Evolutionary conservation across 495 filamentous ascomycete genomes (phyloP).

Genomic region (Talaromyces liani): DNA sequence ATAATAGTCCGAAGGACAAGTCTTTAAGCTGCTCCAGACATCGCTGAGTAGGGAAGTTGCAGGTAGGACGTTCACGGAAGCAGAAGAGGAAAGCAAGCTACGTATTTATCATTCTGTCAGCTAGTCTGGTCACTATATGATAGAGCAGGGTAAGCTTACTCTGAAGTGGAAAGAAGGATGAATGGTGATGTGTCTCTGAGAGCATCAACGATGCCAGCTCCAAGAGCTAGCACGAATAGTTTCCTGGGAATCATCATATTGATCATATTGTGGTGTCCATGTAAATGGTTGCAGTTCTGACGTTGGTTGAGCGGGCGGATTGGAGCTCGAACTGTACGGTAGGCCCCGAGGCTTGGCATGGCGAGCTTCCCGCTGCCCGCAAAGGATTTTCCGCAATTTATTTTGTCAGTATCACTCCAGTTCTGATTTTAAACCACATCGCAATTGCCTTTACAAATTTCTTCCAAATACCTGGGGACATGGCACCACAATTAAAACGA

Average conservation of each 20-base stretch:
- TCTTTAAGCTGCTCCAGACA: slow-evolving; percentile 39
- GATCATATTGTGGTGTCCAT: slow-evolving; percentile 10
- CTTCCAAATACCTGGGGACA: background rate
- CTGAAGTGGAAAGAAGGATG: slow-evolving; percentile 70
- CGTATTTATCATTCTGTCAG: slow-evolving; percentile 23
- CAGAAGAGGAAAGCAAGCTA: slow-evolving; percentile 35
- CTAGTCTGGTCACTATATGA: background rate
- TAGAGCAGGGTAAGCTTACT: slow-evolving; percentile 43
- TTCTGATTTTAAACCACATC: background rate
- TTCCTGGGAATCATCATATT: slow-evolving; percentile 54
- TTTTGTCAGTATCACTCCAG: background rate
- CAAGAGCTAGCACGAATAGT: slow-evolving; percentile 54
- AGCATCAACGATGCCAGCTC: slow-evolving; percentile 52
- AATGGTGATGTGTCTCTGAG: slow-evolving; percentile 85
- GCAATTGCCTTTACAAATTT: background rate
- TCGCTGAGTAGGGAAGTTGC: slow-evolving; percentile 27
- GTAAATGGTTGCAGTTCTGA: slow-evolving; percentile 3
- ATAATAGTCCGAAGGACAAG: slow-evolving; percentile 73
- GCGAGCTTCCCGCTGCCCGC: slow-evolving; percentile 4
- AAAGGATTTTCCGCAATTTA: slow-evolving; percentile 9
- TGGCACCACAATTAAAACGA: slow-evolving; percentile 53
- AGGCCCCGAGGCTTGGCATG: slow-evolving; percentile 3
- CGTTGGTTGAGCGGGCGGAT: background rate
- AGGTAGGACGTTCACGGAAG: slow-evolving; percentile 32
- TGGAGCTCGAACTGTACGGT: background rate